phyloP scores from a whole-genome alignment of 192 early-diverging fungal genomes.

The Geosiphon pyriformis region DNA sequence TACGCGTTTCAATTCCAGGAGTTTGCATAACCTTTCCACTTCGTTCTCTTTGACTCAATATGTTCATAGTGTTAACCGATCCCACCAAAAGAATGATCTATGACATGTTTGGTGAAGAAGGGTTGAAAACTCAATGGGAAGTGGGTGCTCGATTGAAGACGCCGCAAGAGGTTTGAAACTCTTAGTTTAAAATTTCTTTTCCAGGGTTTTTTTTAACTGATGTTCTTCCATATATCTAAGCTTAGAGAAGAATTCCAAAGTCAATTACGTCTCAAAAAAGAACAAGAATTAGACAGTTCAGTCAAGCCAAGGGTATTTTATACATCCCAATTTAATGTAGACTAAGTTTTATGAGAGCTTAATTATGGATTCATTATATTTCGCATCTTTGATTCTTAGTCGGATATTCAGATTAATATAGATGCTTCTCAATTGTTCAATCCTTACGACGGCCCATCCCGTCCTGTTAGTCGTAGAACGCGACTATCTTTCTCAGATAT shows the following conservation, averaged over 20 bases:
- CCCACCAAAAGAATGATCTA: slow-evolving; percentile 74
- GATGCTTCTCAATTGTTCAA: slow-evolving; percentile 48
- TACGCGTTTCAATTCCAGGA: not conserved
- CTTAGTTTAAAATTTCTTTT: slow-evolving; percentile 1
- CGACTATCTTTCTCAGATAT: slow-evolving; percentile 23
- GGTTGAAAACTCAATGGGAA: slow-evolving; percentile 55
- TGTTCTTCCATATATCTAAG: slow-evolving; percentile 29
- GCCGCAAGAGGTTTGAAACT: slow-evolving; percentile 46
- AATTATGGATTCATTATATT: not conserved
- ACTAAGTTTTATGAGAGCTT: not conserved
- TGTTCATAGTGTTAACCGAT: slow-evolving; percentile 68
- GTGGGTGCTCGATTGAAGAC: slow-evolving; percentile 66
- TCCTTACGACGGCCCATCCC: slow-evolving; percentile 35
- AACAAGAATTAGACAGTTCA: slow-evolving; percentile 60
- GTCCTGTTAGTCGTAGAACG: slow-evolving; percentile 25
- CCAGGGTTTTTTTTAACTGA: not conserved
- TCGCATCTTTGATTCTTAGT: slow-evolving; percentile 3
- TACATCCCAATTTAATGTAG: not conserved
- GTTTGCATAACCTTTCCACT: not conserved
- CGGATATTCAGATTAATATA: slow-evolving; percentile 47
- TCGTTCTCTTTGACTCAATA: not conserved
- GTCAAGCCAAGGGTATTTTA: slow-evolving; percentile 49
- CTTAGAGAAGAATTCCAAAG: slow-evolving; percentile 64
- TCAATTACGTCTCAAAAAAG: slow-evolving; percentile 49
- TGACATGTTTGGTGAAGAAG: slow-evolving; percentile 91